Evolutionary conservation across 176 grass and related monocot genomes (phyloP).

Genomic region (Bolboschoenus planiculmis): DNA sequence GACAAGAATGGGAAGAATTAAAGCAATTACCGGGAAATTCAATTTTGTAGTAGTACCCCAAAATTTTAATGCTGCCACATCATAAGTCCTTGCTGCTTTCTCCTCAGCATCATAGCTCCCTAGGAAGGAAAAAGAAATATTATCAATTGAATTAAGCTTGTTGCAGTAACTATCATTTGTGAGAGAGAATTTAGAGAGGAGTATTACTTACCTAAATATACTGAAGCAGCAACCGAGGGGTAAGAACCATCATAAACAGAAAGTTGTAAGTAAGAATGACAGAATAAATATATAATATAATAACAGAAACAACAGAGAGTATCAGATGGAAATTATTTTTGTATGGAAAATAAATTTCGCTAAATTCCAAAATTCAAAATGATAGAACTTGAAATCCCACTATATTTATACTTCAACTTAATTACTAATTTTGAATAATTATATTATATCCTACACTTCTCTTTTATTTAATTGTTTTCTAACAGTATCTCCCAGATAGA

Average conservation of each 20-base stretch:
- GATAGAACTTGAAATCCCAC: background rate
- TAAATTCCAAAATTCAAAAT: background rate
- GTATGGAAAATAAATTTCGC: background rate
- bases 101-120: conserved; percentile 90
- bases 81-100: conserved; percentile 86
- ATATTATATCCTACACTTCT: background rate
- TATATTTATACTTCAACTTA: background rate
- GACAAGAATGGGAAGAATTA: background rate
- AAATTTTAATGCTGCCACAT: conserved; percentile 93
- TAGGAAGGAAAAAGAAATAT: conserved; percentile 13
- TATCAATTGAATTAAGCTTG: background rate
- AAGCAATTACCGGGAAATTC: conserved; percentile 56
- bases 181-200: conserved; percentile 6
- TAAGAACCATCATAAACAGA: conserved; percentile 29
- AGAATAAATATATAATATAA: conserved; percentile 15
- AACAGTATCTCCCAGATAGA: background rate
- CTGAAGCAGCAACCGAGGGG: conserved; percentile 49
- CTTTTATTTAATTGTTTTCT: background rate
- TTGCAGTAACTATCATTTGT: background rate
- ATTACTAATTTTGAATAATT: background rate
- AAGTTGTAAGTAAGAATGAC: conserved; percentile 30
- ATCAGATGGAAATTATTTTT: background rate
- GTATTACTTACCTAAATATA: conserved; percentile 79
- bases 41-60: conserved; percentile 61
- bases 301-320: background rate